These are phyloP conservation scores for Heliocybe sulcata DNA, from an alignment of 1,284 basidiomycete genomes.

Conservation along the genomic window DNA sequence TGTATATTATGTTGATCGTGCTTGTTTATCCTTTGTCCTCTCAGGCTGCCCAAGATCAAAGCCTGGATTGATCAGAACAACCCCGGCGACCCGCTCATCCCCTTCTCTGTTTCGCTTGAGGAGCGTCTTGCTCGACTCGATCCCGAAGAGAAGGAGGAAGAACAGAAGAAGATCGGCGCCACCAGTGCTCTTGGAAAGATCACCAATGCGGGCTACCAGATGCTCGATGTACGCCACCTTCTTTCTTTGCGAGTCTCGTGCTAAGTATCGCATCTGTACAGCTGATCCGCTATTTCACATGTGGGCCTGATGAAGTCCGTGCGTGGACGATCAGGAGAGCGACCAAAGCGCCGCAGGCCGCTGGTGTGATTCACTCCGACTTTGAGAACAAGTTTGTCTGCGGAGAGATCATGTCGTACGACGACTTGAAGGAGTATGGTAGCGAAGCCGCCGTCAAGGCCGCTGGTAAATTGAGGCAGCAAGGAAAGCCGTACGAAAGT, in stretches of 20 bases:
- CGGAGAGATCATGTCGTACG: constrained; percentile 95
- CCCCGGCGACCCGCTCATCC: constrained; percentile 93
- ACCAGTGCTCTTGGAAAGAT: constrained; percentile 82
- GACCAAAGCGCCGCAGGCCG: constrained; percentile 93
- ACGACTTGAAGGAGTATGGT: constrained; percentile 89
- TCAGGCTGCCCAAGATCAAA: constrained; percentile 93
- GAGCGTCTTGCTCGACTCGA: constrained; percentile 75
- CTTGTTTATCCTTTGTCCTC: constrained; percentile 2
- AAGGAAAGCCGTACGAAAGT: constrained; percentile 96
- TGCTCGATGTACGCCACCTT: constrained; percentile 58
- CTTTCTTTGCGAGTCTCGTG: not conserved
- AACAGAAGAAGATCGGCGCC: constrained; percentile 68
- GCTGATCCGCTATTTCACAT: constrained; percentile 96
- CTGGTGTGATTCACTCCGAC: constrained; percentile 97
- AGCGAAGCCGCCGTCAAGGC: constrained; percentile 91
- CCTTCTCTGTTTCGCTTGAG: constrained; percentile 95
- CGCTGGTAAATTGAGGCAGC: constrained; percentile 92
- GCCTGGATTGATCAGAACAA: constrained; percentile 98
- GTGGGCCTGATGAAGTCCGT: constrained; percentile 93
- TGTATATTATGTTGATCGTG: not conserved
- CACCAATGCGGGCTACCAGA: constrained; percentile 85
- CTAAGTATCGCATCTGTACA: constrained; percentile 18
- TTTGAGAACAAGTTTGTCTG: constrained; percentile 99
- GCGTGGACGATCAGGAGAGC: constrained; percentile 97
- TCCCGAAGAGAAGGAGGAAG: constrained; percentile 71